Conservation (phyloP, 2,329 filamentous ascomycete genomes). For the Penicillium sp. region DNA sequence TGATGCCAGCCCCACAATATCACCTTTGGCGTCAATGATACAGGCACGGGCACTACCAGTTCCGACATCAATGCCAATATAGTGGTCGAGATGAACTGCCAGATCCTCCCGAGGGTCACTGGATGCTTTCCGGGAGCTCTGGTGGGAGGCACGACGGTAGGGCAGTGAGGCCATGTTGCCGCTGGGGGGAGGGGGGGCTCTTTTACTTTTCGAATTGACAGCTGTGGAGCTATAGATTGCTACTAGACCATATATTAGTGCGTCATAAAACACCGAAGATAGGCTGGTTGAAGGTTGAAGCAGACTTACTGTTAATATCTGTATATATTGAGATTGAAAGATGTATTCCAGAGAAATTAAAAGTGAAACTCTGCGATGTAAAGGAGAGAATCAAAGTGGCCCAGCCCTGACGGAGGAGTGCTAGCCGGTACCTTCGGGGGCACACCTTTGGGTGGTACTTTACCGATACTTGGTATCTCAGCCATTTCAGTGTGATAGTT, state of each 20-base stretch:
- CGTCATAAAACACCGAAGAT: neutral
- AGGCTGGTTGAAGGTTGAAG: neutral
- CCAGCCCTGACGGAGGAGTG: conserved; percentile 3
- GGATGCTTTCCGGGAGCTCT: conserved; percentile 40
- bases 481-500: accelerated
- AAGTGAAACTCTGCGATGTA: neutral
- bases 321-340: neutral
- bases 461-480: neutral
- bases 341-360: neutral
- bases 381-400: neutral
- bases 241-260: neutral
- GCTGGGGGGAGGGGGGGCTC: neutral
- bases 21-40: conserved; percentile 87
- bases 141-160: conserved; percentile 34
- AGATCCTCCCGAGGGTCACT: conserved; percentile 57
- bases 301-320: neutral
- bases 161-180: conserved; percentile 35
- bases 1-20: conserved; percentile 73
- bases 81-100: conserved; percentile 58
- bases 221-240: neutral
- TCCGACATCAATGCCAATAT: conserved; percentile 90
- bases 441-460: neutral
- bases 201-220: neutral
- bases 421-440: conserved; percentile 10
- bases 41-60: conserved; percentile 94